phyloP scores from a whole-genome alignment of 2,329 filamentous ascomycete species.

The Paraphaeosphaeria minitans region DNA sequence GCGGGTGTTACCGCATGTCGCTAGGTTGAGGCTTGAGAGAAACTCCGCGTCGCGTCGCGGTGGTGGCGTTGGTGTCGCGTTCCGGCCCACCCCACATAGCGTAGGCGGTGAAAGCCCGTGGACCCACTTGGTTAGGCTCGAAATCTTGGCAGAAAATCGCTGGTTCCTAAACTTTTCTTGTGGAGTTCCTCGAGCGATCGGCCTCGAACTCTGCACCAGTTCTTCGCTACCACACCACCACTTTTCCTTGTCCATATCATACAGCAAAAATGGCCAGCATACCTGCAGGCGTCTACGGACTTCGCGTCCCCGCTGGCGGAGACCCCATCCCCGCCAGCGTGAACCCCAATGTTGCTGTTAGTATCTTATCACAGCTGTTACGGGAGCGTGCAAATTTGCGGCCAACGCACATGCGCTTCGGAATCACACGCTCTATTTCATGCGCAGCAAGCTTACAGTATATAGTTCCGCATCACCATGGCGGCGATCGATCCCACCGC shows the following conservation, averaged over 20 bases:
- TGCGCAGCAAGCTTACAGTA: slow-evolving; percentile 5
- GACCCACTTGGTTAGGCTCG: too few species aligned
- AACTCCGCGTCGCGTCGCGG: slow-evolving; percentile 21
- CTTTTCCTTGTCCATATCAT: slow-evolving; percentile 1
- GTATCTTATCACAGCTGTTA: slow-evolving; percentile 42
- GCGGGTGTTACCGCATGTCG: slow-evolving; percentile 5
- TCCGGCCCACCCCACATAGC: slow-evolving; percentile 10
- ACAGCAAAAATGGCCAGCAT: slow-evolving; percentile 39
- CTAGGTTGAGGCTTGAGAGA: slow-evolving; percentile 13
- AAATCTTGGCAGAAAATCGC: slow-evolving; percentile 29
- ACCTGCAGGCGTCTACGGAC: slow-evolving; percentile 84
- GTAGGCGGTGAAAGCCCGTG: slow-evolving; percentile 28
- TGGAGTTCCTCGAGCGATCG: slow-evolving; percentile 21
- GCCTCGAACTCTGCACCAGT: slow-evolving; percentile 25
- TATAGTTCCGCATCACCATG: slow-evolving; percentile 96
- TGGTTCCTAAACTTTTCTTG: slow-evolving; percentile 19
- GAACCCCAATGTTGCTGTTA: slow-evolving; percentile 83
- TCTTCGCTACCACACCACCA: slow-evolving; percentile 12
- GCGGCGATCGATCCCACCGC: slow-evolving; percentile 93
- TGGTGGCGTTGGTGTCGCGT: slow-evolving; percentile 19
- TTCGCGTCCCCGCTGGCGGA: slow-evolving; percentile 86
- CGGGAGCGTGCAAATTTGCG: background rate
- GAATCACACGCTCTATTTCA: background rate
- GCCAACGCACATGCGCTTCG: background rate
- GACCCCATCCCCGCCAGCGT: slow-evolving; percentile 75